phyloP scores from a whole-genome alignment of 108 stramenopile species.

The Epithemia pelagica region DNA sequence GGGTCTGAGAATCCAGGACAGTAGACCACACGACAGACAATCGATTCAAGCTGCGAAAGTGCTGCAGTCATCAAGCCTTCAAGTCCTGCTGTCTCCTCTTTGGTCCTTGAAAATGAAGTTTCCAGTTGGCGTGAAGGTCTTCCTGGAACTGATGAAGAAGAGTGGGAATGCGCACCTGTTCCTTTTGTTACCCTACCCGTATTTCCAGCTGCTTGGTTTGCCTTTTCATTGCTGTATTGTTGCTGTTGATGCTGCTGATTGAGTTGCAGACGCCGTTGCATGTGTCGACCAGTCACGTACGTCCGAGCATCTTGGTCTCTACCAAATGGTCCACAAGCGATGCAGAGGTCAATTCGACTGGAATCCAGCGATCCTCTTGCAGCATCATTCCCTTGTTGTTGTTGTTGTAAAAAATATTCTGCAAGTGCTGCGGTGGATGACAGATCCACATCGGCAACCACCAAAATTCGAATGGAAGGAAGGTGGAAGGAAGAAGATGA shows the following conservation, averaged over 20 bases:
- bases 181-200: background rate
- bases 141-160: background rate
- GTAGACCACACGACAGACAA: conserved; percentile 50
- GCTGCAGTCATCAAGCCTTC: conserved; percentile 48
- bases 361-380: background rate
- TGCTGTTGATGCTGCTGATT: background rate
- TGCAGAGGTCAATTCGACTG: conserved; percentile 32
- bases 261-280: conserved; percentile 3
- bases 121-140: background rate
- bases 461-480: conserved; percentile 38
- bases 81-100: conserved; percentile 37
- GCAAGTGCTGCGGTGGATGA: conserved; percentile 37
- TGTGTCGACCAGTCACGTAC: conserved; percentile 21
- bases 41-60: conserved; percentile 52
- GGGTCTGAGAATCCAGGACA: conserved; percentile 32
- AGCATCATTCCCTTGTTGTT: background rate
- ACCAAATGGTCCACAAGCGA: conserved; percentile 46
- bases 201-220: background rate
- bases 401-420: conserved; percentile 26
- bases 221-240: background rate
- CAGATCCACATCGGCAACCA: conserved; percentile 46
- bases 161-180: background rate
- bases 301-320: conserved; percentile 27
- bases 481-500: conserved; percentile 8
- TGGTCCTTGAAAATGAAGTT: conserved; percentile 6